Conservation (phyloP, 202 grass and related monocot genomes). For the Panicum virgatum region DNA sequence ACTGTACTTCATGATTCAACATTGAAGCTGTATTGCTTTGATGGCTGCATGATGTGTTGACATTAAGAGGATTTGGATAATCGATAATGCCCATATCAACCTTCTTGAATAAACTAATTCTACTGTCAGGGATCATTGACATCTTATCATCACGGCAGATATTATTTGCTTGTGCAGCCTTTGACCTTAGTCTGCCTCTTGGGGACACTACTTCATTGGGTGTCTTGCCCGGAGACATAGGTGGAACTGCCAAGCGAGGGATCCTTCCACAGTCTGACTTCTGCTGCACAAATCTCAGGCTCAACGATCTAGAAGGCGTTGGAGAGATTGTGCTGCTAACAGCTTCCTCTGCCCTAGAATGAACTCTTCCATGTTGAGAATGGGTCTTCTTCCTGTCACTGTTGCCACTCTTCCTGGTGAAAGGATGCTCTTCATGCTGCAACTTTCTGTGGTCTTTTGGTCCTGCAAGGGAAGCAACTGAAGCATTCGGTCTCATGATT, state of each 20-base stretch:
- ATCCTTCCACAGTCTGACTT: slow-evolving; percentile 44
- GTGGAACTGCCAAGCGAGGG: slow-evolving; percentile 12
- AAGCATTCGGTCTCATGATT: slow-evolving; percentile 35
- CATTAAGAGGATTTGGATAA: not conserved
- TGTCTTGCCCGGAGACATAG: slow-evolving; percentile 25
- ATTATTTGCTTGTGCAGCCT: slow-evolving; percentile 25
- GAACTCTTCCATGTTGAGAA: not conserved
- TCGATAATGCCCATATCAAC: slow-evolving; percentile 17
- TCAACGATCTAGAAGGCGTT: slow-evolving; percentile 30
- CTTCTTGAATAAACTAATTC: slow-evolving; percentile 27
- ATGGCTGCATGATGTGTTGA: slow-evolving; percentile 30
- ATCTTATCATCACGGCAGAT: not conserved
- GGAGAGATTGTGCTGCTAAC: slow-evolving; percentile 37
- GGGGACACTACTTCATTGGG: slow-evolving; percentile 43
- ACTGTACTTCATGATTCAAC: slow-evolving; percentile 36
- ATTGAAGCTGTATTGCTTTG: slow-evolving; percentile 17
- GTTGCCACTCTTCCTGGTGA: slow-evolving; percentile 26
- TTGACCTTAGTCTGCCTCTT: slow-evolving; percentile 46
- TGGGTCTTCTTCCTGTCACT: not conserved
- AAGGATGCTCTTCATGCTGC: not conserved
- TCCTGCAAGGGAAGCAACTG: slow-evolving; percentile 36
- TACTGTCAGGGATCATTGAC: slow-evolving; percentile 13
- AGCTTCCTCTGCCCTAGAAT: slow-evolving; percentile 21
- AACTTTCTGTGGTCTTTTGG: slow-evolving; percentile 32
- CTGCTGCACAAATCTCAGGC: slow-evolving; percentile 45